Evolutionary conservation across 1,139 yeast genomes (phyloP).

Genomic region (Yamadazyma trypodendri): DNA sequence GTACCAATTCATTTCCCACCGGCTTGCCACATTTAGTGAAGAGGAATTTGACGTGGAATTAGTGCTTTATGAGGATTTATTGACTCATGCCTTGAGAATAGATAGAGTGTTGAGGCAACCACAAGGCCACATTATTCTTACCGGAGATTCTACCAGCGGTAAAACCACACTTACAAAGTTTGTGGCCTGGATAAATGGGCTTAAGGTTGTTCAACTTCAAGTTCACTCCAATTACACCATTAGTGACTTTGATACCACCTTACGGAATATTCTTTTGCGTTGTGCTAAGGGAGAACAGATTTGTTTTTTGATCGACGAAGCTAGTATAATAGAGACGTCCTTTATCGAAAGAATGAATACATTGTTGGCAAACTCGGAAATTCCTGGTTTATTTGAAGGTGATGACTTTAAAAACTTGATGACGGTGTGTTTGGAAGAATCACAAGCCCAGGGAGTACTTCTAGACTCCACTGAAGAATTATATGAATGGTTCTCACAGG

Average conservation of each 20-base stretch:
- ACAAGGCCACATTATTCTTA: slow-evolving; percentile 86
- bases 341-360: slow-evolving; percentile 93
- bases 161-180: slow-evolving; percentile 74
- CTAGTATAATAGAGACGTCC: slow-evolving; percentile 71
- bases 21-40: slow-evolving; percentile 73
- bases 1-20: slow-evolving; percentile 54
- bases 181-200: slow-evolving; percentile 91
- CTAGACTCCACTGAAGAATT: slow-evolving; percentile 74
- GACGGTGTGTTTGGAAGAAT: slow-evolving; percentile 56
- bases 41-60: slow-evolving; percentile 67
- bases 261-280: slow-evolving; percentile 51
- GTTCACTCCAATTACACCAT: slow-evolving; percentile 57
- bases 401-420: slow-evolving; percentile 62
- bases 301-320: slow-evolving; percentile 80
- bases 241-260: slow-evolving; percentile 63
- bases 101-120: slow-evolving; percentile 82
- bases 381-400: slow-evolving; percentile 85
- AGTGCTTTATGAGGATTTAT: slow-evolving; percentile 65
- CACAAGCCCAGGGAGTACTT: slow-evolving; percentile 58
- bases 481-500: slow-evolving; percentile 69
- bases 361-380: slow-evolving; percentile 84
- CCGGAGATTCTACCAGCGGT: slow-evolving; percentile 87
- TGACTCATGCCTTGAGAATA: slow-evolving; percentile 74
- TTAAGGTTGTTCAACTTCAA: slow-evolving; percentile 57
- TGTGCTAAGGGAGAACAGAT: slow-evolving; percentile 58